Percentiles rank a stretch among this genome's conserved stretches.
phyloP scores from a whole-genome alignment of 2,329 filamentous ascomycete genomes.

The Cladophialophora yegresii region DNA sequence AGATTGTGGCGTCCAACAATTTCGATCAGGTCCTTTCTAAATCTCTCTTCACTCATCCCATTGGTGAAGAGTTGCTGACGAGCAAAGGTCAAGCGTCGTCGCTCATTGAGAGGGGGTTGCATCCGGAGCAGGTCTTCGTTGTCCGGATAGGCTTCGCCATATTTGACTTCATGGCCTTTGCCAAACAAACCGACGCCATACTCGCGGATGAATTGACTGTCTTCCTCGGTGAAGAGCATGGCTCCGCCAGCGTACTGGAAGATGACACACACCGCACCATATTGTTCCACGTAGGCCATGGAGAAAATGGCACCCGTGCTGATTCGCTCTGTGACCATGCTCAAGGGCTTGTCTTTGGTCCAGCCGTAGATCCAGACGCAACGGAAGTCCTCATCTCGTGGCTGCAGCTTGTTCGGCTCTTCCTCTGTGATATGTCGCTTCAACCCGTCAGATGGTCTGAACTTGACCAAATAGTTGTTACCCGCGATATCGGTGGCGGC shows the following conservation, averaged over 20 bases:
- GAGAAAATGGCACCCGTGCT: constrained; percentile 45
- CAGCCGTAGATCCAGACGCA: constrained; percentile 37
- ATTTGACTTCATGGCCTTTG: constrained; percentile 38
- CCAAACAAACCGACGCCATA: constrained; percentile 43
- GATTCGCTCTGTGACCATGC: constrained; percentile 42
- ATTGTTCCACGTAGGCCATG: constrained; percentile 41
- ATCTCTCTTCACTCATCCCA: constrained; percentile 41
- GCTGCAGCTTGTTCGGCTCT: constrained; percentile 8
- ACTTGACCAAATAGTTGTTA: constrained; percentile 36
- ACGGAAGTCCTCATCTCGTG: constrained; percentile 31
- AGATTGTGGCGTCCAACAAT: constrained; percentile 43
- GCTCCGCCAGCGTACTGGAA: constrained; percentile 46
- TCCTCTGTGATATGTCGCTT: constrained; percentile 31
- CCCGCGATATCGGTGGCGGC: constrained; percentile 35
- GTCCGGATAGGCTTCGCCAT: constrained; percentile 41
- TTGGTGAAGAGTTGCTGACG: constrained; percentile 44
- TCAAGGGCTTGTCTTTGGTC: constrained; percentile 29
- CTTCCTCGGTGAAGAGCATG: constrained; percentile 40
- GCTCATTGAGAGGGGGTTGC: constrained; percentile 43
- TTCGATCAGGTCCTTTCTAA: constrained; percentile 42
- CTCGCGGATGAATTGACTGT: constrained; percentile 38
- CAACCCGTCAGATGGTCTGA: constrained; percentile 33
- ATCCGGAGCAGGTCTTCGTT: constrained; percentile 43
- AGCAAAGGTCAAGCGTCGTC: constrained; percentile 48
- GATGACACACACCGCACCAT: constrained; percentile 41